Base-by-base conservation (phyloP, 2,329 filamentous ascomycete genomes). In the Scedosporium dehoogii region DNA sequence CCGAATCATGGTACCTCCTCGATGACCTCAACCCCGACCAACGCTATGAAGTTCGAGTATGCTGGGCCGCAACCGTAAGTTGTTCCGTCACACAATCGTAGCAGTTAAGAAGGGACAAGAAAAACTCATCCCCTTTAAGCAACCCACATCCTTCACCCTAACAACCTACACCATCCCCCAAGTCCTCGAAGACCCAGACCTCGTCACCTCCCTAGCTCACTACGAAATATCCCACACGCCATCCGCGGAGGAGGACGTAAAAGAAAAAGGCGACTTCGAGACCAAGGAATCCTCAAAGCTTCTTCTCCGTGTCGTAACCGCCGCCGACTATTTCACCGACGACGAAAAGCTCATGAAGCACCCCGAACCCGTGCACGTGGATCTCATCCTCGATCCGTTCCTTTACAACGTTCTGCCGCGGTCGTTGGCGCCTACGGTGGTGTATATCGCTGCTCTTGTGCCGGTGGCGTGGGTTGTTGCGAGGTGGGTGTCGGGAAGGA, bases 1-100 rank as follows among this genome's bases (percentile, higher is more conserved):
- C 79, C 10, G 79, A 86, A 60, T 87, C 89, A 29, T 97, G 94
- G 94, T 83, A 92, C 67, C 76, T 93, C 6, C 82, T 99, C 5
- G 83, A 89, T 63, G 77, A 81, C 41, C 79, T 99, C 62, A 79
- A 75, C n/a, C 81, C 85, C 42, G 84, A 85, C 10, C 87, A 88
- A 70, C 84, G 92, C 67, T 97, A 97, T 79, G 94, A 99, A 78
- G 83, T 96, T 58, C 86, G 94, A 62, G 81, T 97, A 64, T 97
- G 93, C 76, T 99, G 93, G 92, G 82, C 91, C 64, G 94, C 94
- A 48, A 94, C 88, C 64, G 93, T 96, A 81, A 75, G 89, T 81
- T 58, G 44, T 58, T 59, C 29, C 44, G 59, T 29, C 57, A 16
- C 10, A 3, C 33, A 14, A 38, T 33, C 6, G 29, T 7, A 33